Evolutionary conservation across 352 stramenopile species (phyloP).

Genomic region (Albugo laibachii): DNA sequence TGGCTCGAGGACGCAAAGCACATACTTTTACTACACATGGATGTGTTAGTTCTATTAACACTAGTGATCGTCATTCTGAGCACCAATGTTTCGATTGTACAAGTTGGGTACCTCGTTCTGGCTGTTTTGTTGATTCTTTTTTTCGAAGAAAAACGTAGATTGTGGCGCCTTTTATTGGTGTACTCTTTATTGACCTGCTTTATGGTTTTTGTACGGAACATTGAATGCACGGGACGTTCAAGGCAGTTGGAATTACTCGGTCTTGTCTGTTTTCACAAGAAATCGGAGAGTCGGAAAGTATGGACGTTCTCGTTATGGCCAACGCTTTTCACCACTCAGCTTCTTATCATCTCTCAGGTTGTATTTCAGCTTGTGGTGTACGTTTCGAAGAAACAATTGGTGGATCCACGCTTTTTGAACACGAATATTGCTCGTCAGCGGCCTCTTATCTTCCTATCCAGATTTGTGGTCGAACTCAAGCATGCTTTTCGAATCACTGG

Average conservation of each 20-base stretch:
- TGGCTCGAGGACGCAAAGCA: constrained; percentile 56
- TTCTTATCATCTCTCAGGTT: constrained; percentile 68
- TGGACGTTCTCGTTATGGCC: constrained; percentile 50
- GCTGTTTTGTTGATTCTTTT: constrained; percentile 63
- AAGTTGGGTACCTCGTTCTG: constrained; percentile 68
- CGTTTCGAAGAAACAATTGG: constrained; percentile 40
- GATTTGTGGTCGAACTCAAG: constrained; percentile 11
- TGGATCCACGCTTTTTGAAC: constrained; percentile 26
- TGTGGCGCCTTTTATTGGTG: constrained; percentile 57
- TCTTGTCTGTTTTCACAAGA: constrained; percentile 41
- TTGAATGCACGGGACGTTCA: constrained; percentile 29
- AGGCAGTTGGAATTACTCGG: constrained; percentile 32
- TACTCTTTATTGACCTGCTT: constrained; percentile 58
- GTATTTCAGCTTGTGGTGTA: constrained; percentile 78
- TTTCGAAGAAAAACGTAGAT: constrained; percentile 47
- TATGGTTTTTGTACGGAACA: constrained; percentile 52
- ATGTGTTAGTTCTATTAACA: constrained; percentile 59
- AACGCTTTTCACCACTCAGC: constrained; percentile 60
- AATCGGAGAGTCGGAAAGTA: background rate
- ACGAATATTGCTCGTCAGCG: constrained; percentile 42
- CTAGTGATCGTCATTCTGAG: constrained; percentile 68
- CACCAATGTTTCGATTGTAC: constrained; percentile 59
- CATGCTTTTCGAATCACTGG: constrained; percentile 51
- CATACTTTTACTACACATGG: constrained; percentile 51
- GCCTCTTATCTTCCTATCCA: constrained; percentile 12